Evolutionary conservation across 805 yeast genomes (phyloP), one percentile per base, ranked within the genome.

Genomic region (Priceomyces carsonii): DNA sequence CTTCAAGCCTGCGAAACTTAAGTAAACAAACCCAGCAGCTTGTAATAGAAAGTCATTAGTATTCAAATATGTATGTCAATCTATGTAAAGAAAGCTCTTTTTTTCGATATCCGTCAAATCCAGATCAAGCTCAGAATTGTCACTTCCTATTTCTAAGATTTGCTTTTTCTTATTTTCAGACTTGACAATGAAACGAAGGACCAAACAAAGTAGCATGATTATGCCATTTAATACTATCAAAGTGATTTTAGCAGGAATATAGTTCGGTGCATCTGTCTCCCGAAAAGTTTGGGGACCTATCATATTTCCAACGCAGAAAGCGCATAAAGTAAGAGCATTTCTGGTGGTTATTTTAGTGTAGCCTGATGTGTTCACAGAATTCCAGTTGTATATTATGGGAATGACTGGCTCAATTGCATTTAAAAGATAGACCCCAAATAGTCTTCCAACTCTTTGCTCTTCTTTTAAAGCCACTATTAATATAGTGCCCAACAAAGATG

Each of bases 321-420:
- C 82, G 40, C 82, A 69, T 55, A 83, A 69, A 31, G 72, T 72
- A 23, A 79, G 55, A 5, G 82, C 81, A 35, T 77, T 75, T 18
- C 77, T 70, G 4, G 78, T 69, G 46, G 79, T 68, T 47, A 82
- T 79, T 57, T 85, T 85, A 10, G 90, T 82, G 43, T 77, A 75
- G 8, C 93, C 93, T 1, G 89, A 80, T 23, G 80, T 72, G 53
- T 84, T 79, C 29, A 80, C 71, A 35, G 74, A 69, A 41, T 75
- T 76, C 84, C 84, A 78, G 4, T 79, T 71, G 47, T 77, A 78
- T 18, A 79, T 63, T 35, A 79, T 63, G 1, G 83, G 75, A 36
- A 76, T 78, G 36, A 76, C 65, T 59, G 79, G 66, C 18, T 79
- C 71, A 29, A 83, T 71, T 46, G 81, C 66, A 71, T 78, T 65